Percentiles rank a stretch among this genome's conserved stretches.
Conservation (phyloP, 2,329 filamentous ascomycete species). For the Epichloe festucae region DNA sequence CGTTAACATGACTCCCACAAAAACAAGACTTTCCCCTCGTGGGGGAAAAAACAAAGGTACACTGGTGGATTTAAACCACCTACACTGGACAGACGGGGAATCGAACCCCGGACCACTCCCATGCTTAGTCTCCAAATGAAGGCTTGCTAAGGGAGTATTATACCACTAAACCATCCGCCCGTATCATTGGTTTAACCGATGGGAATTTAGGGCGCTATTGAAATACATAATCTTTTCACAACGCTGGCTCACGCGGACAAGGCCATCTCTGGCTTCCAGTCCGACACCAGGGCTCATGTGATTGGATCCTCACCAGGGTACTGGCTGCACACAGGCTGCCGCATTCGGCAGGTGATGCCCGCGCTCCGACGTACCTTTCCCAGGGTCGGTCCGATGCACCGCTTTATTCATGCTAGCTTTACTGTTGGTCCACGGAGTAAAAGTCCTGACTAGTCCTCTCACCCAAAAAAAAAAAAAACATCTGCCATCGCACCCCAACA, state of each 20-base stretch:
- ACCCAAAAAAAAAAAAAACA: not conserved
- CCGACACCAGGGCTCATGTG: not conserved
- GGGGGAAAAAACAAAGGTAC: not conserved
- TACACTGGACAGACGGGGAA: constrained; percentile 9
- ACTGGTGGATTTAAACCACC: not conserved
- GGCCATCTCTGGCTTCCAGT: not conserved
- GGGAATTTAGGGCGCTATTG: rapidly evolving
- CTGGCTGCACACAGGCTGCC: not conserved
- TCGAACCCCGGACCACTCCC: constrained; percentile 13
- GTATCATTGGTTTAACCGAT: not conserved
- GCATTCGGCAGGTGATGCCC: not conserved
- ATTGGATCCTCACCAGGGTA: not conserved
- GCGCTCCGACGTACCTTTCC: no score
- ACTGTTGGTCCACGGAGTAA: no score
- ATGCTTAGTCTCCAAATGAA: not conserved
- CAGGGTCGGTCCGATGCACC: no score
- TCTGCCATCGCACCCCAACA: not conserved
- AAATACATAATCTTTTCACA: not conserved
- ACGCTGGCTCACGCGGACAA: not conserved
- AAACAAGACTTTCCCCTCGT: no score
- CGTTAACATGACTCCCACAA: no score
- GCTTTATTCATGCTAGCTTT: no score
- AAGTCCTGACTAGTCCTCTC: not conserved
- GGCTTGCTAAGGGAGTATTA: constrained; percentile 7
- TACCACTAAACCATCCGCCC: constrained; percentile 8